phyloP scores from a whole-genome alignment of 306 rosid species.

The Amphicarpaea edgeworthii region DNA sequence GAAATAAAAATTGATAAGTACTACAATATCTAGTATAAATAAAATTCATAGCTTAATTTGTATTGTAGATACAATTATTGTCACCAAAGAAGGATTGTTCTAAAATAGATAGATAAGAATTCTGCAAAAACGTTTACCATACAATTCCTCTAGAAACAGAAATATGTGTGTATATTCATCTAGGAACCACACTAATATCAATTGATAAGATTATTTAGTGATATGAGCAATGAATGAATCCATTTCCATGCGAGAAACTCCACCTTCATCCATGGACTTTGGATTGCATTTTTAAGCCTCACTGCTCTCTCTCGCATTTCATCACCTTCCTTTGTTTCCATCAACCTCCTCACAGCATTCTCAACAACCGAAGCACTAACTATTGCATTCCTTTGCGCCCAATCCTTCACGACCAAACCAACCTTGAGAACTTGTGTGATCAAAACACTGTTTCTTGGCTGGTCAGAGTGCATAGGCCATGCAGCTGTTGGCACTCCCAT shows the following conservation, averaged over 20 bases:
- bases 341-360: not conserved
- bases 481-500: not conserved
- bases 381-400: not conserved
- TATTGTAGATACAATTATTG: too few relatives aligned
- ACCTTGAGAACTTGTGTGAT: not conserved
- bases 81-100: not conserved
- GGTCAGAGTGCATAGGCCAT: not conserved
- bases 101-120: not conserved
- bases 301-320: not conserved
- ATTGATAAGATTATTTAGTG: not conserved
- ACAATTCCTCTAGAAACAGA: too few relatives aligned
- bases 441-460: not conserved
- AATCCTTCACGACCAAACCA: slow-evolving; percentile 17
- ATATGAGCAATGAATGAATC: slow-evolving; percentile 16
- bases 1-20: too few relatives aligned
- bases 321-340: not conserved
- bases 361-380: not conserved
- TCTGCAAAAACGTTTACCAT: not conserved
- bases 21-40: too few relatives aligned
- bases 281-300: not conserved
- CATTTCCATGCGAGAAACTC: slow-evolving; percentile 15
- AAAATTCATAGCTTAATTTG: too few relatives aligned
- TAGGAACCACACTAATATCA: not conserved
- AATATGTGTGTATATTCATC: too few relatives aligned
- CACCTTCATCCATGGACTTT: not conserved